These are phyloP conservation scores for Trichoderma endophyticum DNA, from an alignment of 2,329 filamentous ascomycete genomes.

Conservation along the genomic window DNA sequence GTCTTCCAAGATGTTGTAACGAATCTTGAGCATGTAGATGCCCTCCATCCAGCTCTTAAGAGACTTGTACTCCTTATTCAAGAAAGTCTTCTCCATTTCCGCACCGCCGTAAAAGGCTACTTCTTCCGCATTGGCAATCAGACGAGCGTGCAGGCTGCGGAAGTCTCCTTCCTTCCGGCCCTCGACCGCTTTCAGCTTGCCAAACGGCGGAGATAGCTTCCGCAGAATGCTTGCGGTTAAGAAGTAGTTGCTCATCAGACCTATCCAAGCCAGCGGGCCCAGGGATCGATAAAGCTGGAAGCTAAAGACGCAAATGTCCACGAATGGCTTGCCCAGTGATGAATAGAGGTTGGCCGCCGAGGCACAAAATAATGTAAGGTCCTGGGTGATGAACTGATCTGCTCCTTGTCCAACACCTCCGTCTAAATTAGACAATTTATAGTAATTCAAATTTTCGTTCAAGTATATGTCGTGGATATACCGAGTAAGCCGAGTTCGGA, in stretches of 20 bases:
- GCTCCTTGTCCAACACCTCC: conserved; percentile 88
- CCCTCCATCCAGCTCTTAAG: conserved; percentile 97
- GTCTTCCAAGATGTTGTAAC: conserved; percentile 98
- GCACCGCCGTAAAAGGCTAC: conserved; percentile 96
- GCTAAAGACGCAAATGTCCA: conserved; percentile 97
- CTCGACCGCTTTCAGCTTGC: conserved; percentile 94
- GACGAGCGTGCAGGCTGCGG: conserved; percentile 79
- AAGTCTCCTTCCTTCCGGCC: conserved; percentile 95
- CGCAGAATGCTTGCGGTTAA: conserved; percentile 87
- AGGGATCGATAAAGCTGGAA: conserved; percentile 93
- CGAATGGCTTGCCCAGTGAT: conserved; percentile 92
- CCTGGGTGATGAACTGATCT: conserved; percentile 97
- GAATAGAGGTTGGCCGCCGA: conserved; percentile 91
- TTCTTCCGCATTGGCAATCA: conserved; percentile 96
- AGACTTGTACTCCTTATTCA: conserved; percentile 89
- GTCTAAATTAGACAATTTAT: conserved; percentile 89
- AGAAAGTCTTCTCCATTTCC: conserved; percentile 88
- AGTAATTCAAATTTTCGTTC: conserved; percentile 92
- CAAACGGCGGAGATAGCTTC: conserved; percentile 88
- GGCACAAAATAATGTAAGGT: conserved; percentile 91
- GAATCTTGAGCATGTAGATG: conserved; percentile 95
- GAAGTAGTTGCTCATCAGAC: conserved; percentile 89
- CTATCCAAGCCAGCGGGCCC: conserved; percentile 81
- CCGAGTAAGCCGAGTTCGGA: conserved; percentile 87
- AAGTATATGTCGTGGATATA: conserved; percentile 98